phyloP scores from a whole-genome alignment of 139 green algal species.

The Micractinium sp. region DNA sequence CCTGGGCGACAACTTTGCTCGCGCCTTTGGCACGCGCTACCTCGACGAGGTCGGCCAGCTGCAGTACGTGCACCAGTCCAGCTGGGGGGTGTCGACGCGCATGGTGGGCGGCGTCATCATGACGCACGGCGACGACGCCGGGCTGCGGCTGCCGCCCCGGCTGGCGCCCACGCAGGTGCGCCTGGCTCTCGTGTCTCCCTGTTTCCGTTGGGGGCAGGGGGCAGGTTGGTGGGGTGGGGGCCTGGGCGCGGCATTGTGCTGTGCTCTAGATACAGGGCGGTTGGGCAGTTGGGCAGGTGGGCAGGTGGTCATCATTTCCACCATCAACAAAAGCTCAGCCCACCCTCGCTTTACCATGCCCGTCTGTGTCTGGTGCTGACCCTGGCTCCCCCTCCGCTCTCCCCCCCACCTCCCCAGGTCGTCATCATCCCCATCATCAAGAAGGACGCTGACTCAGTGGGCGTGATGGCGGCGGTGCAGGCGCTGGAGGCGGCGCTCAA shows the following conservation, averaged over 20 bases:
- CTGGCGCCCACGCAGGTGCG: conserved; percentile 92
- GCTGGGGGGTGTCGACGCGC: conserved; percentile 94
- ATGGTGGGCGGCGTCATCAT: conserved; percentile 98
- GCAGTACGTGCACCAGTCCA: conserved; percentile 86
- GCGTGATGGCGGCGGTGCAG: conserved; percentile 69
- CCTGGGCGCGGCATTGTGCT: not conserved
- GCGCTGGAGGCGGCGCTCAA: conserved; percentile 63
- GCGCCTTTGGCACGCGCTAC: conserved; percentile 80
- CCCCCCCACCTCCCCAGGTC: not conserved
- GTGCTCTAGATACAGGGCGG: no score
- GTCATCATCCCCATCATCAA: conserved; percentile 92
- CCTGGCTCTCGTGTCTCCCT: not conserved
- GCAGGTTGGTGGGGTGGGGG: not conserved
- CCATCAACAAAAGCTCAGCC: no score
- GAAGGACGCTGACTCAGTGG: conserved; percentile 79
- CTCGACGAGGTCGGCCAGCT: conserved; percentile 67
- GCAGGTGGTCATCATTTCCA: not conserved
- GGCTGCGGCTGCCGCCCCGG: conserved; percentile 88
- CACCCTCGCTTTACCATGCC: no score
- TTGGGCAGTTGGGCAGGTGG: no score
- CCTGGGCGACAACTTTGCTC: conserved; percentile 97
- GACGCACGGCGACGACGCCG: conserved; percentile 96
- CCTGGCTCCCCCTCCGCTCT: no score
- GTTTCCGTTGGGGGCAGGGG: not conserved
- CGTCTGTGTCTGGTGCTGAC: no score